Evolutionary conservation across 805 yeast genomes (phyloP), one percentile per base, ranked within the genome.

Genomic region (Kodamaea restingae): DNA sequence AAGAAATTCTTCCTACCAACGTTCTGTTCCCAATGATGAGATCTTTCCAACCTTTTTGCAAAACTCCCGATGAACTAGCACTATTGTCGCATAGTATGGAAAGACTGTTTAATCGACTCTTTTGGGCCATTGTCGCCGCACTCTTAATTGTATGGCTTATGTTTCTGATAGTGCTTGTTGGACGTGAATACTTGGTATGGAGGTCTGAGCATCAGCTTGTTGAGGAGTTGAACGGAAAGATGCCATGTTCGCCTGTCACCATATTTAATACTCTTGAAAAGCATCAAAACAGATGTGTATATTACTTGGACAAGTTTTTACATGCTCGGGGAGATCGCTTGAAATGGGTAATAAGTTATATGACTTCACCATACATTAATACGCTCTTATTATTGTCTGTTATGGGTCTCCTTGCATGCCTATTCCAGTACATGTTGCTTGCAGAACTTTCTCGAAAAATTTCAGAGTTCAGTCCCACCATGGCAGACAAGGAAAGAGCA

Each of bases 351-450:
- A 14, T 39, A 1, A 43, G 28, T 32, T 81, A 81, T 53, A 47
- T 72, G n/a, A 55, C 76, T 2, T 74, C 88, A 1, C 61, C 70
- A 2, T 67, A 76, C 9, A 75, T 90, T 0, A 40, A 73, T 1
- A 49, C 71, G 0, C 50, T 81, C 0, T 52, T 86, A 1, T 56
- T 73, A 1, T 45, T 86, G 1, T 84, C 83, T 0, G 4, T 81
- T 0, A 60, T 75, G 11, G 93, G 93, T 0, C 39, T 84, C 0
- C 9, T 75, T 0, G 57, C 78, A 1, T 75, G 81, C 12, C 38
- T 70, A 1, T 52, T 81, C 1, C 95, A 88, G 56, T 70, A 59
- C 20, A 50, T 71, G 2, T 50, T 86, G 0, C 47, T 84, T 2
- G 41, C 50, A 2, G 42, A 48, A 2, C 46, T 70, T 7, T 8